Conservation (phyloP, 2,329 filamentous ascomycete species). For the Zalaria obscura region DNA sequence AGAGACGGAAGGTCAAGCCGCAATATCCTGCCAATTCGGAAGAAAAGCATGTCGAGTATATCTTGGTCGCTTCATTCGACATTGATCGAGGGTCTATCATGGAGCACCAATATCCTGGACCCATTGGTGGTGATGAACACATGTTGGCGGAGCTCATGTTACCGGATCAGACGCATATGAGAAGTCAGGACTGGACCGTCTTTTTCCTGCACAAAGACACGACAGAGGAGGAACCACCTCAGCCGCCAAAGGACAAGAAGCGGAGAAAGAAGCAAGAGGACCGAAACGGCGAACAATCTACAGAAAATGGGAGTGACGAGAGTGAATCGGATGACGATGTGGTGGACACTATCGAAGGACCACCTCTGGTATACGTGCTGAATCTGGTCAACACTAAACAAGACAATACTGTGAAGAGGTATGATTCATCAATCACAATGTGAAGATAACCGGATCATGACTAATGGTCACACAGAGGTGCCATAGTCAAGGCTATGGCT, state of each 20-base stretch:
- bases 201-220: constrained; percentile 97
- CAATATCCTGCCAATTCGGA: constrained; percentile 33
- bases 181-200: constrained; percentile 96
- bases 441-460: background rate
- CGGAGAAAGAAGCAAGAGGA: constrained; percentile 30
- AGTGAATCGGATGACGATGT: constrained; percentile 34
- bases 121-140: constrained; percentile 92
- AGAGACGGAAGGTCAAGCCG: constrained; percentile 22
- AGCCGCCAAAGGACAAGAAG: constrained; percentile 38
- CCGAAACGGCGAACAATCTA: constrained; percentile 35
- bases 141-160: constrained; percentile 98
- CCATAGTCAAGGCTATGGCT: constrained; percentile 94
- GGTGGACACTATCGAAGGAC: constrained; percentile 53
- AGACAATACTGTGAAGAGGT: constrained; percentile 74
- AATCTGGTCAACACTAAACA: constrained; percentile 98
- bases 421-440: constrained; percentile 11
- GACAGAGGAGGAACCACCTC: constrained; percentile 60
- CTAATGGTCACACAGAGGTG: constrained; percentile 45
- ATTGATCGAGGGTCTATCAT: constrained; percentile 92
- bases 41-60: constrained; percentile 96
- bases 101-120: constrained; percentile 93
- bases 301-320: constrained; percentile 28
- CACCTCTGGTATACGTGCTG: constrained; percentile 88
- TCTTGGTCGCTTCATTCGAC: constrained; percentile 92
- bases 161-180: constrained; percentile 87